Conservation (phyloP, 176 grass and related monocot genomes). For the Paspalum vaginatum region DNA sequence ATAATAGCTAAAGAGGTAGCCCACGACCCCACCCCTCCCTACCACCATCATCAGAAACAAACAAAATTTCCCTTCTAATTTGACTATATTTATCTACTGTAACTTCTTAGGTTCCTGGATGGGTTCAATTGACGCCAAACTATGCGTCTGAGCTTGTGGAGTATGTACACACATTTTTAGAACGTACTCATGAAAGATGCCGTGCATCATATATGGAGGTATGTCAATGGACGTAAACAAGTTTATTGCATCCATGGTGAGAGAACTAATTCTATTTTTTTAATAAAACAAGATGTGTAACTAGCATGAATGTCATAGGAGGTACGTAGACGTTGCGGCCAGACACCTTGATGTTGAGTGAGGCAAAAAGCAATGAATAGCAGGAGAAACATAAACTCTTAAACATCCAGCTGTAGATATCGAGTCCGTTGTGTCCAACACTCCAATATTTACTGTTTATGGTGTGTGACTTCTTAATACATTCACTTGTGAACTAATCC, state of each 20-base stretch:
- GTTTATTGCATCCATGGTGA: not conserved
- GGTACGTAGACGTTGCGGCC: not conserved
- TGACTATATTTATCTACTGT: conserved; percentile 35
- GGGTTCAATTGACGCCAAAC: conserved; percentile 94
- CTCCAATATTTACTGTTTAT: conserved; percentile 3
- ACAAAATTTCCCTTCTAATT: conserved; percentile 26
- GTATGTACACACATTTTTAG: conserved; percentile 92
- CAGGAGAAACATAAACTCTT: not conserved
- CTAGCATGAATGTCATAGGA: not conserved
- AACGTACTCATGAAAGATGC: conserved; percentile 94
- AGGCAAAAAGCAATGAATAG: not conserved
- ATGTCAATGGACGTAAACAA: conserved; percentile 25
- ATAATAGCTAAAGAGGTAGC: conserved; percentile 86
- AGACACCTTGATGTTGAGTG: not conserved
- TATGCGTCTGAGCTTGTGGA: conserved; percentile 96
- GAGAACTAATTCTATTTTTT: conserved; percentile 6
- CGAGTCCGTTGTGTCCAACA: too few species aligned
- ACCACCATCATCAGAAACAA: too few species aligned
- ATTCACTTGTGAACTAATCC: not conserved
- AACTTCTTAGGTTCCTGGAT: conserved; percentile 72
- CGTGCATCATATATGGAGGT: conserved; percentile 98
- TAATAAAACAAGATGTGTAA: not conserved
- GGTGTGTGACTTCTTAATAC: not conserved
- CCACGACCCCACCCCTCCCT: not conserved
- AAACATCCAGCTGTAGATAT: too few species aligned